Evolutionary conservation across 495 filamentous ascomycete genomes (phyloP), one percentile per base, ranked within the genome.

Genomic region (Penicillium desertorum): DNA sequence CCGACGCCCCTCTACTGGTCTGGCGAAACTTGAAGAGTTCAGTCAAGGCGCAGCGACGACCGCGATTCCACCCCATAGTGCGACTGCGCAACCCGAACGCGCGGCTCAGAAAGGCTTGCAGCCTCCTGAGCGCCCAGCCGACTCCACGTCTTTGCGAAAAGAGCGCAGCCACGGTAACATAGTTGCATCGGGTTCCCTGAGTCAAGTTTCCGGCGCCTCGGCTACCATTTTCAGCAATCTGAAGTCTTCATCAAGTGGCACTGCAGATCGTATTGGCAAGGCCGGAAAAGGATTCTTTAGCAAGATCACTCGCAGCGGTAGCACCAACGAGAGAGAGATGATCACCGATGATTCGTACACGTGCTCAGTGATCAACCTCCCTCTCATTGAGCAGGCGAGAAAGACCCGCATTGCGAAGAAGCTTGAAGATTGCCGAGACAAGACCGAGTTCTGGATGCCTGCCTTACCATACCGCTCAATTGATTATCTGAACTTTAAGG

Each of bases 391-490:
- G 59, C 92, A 96, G 70, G 90, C 91, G 5, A 81, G 91, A n/a
- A 73, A 83, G 46, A 96, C 92, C 1, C 79, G 92, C 36, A 96
- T 96, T 63, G 91, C 90, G 3, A 92, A 90, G 71, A 82, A 86
- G 49, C 75, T 96, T 16, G 89, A 91, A 65, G 82, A 88, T 54
- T 95, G 89, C 16, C 79, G 84, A 44, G 92, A 96, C 65, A 96
- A 96, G 79, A 96, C 92, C 1, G 92, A 96, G 64, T 96, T 92
- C 66, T 96, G 92, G 92, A 94, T 96, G 90, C 92, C 92, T 1
- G 88, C 90, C 17, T 84, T 96, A 45, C 92, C 92, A 0, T 96
- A 91, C 83, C 80, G 92, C 50, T 92, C 88, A 27, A 94, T 96
- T 60, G 92, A 96, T 72, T 96, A 93, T 69, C 83, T 96, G 25